Conservation (phyloP, 257 asterid genomes). For the Paulownia fortunei region DNA sequence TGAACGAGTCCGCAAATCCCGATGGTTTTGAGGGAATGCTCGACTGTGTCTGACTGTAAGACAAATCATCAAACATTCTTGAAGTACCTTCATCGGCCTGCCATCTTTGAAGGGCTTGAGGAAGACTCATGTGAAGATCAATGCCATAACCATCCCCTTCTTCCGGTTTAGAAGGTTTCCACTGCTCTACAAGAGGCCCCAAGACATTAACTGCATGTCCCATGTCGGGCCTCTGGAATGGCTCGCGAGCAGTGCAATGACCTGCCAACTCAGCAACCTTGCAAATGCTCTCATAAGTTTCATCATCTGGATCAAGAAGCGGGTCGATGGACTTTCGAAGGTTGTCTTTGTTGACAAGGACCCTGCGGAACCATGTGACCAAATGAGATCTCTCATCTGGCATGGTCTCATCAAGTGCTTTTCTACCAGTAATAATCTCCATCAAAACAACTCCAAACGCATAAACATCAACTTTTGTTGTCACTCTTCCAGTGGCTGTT, state of each 20-base stretch:
- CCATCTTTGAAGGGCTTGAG: conserved; percentile 95
- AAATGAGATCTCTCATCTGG: conserved; percentile 89
- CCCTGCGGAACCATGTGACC: conserved; percentile 92
- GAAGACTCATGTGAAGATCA: conserved; percentile 83
- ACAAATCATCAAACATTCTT: conserved; percentile 81
- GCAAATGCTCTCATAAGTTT: conserved; percentile 81
- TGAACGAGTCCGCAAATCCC: conserved; percentile 73
- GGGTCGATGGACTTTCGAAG: conserved; percentile 74
- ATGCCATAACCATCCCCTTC: conserved; percentile 74
- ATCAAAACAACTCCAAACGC: conserved; percentile 90
- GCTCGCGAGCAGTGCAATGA: conserved; percentile 91
- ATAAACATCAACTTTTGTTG: conserved; percentile 90
- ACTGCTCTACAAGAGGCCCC: conserved; percentile 89
- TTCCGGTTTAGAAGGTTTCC: conserved; percentile 73
- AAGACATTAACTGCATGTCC: conserved; percentile 91
- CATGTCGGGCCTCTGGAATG: conserved; percentile 95
- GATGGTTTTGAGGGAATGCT: conserved; percentile 81
- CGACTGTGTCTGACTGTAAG: conserved; percentile 68
- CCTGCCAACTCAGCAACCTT: conserved; percentile 90
- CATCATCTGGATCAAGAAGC: conserved; percentile 69
- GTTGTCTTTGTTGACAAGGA: conserved; percentile 83
- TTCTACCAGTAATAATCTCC: conserved; percentile 89
- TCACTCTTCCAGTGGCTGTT: conserved; percentile 95
- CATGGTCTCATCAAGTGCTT: conserved; percentile 81
- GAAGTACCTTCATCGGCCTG: conserved; percentile 92